These are phyloP conservation scores for Camelina hispida DNA, from an alignment of 345 rosid species.

Conservation along the genomic window DNA sequence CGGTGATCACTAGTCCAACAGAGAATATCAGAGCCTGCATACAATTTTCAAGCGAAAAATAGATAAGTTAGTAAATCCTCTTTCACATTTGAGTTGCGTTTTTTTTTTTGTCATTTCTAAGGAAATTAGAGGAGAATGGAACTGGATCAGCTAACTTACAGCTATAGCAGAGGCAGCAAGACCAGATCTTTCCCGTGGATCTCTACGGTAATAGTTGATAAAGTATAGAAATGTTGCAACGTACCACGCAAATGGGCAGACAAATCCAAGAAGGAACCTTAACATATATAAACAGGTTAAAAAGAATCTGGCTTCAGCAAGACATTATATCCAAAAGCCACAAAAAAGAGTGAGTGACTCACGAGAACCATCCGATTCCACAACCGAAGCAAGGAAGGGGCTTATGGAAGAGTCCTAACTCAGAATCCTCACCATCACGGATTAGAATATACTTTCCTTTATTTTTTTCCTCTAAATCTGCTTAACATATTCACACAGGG, in stretches of 20 bases:
- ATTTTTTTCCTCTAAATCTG: constrained; percentile 48
- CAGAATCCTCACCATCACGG: constrained; percentile 50
- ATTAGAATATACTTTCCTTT: constrained; percentile 61
- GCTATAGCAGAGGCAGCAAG: constrained; percentile 94
- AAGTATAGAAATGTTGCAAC: constrained; percentile 77
- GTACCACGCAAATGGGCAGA: constrained; percentile 83
- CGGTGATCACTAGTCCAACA: constrained; percentile 55
- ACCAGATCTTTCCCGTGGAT: constrained; percentile 95
- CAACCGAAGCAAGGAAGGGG: constrained; percentile 96
- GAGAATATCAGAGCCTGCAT: constrained; percentile 84
- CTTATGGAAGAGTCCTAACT: constrained; percentile 71
- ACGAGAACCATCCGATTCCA: constrained; percentile 98
- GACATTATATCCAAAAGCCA: neutral
- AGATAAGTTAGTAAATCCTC: neutral
- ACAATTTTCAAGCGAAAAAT: neutral
- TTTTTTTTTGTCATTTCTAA: neutral
- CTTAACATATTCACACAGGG: neutral
- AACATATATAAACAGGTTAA: constrained; percentile 19
- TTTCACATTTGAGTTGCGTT: neutral
- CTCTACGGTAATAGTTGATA: constrained; percentile 79
- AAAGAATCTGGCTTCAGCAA: constrained; percentile 18
- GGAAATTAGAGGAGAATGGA: neutral
- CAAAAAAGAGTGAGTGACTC: constrained; percentile 40
- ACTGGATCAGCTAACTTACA: constrained; percentile 54
- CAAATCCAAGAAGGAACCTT: constrained; percentile 82